phyloP scores from a whole-genome alignment of 139 green algal species.

The Closterium sp. region DNA sequence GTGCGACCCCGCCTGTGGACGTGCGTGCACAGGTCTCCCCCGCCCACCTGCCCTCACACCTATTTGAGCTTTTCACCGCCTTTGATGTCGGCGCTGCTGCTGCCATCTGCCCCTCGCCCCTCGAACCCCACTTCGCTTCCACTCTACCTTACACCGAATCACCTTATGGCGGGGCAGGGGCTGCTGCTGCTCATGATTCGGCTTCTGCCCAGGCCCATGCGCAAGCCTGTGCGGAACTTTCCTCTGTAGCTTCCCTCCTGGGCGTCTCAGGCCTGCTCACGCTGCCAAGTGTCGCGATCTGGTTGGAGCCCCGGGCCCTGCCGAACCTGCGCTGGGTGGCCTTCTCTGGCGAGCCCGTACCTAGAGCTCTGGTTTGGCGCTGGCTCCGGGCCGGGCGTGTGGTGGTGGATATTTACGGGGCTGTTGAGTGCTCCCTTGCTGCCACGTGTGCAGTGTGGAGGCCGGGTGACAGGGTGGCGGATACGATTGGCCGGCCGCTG shows the following conservation, averaged over 20 bases:
- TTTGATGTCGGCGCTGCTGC: conserved; percentile 18
- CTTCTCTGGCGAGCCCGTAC: conserved; percentile 20
- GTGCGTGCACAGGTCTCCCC: not conserved
- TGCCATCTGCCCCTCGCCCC: conserved; percentile 6
- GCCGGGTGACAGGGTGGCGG: conserved; percentile 14
- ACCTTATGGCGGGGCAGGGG: conserved; percentile 3
- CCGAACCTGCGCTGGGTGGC: conserved; percentile 30
- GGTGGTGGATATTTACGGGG: conserved; percentile 26
- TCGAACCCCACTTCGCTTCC: not conserved
- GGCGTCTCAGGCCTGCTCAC: conserved; percentile 9
- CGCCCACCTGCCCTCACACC: not conserved
- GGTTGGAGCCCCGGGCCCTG: conserved; percentile 3
- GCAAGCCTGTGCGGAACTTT: not conserved
- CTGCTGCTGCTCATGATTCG: conserved; percentile 14
- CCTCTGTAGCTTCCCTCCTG: not conserved
- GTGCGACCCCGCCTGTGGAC: not conserved
- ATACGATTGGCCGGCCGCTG: conserved; percentile 21
- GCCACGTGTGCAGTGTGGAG: conserved; percentile 24
- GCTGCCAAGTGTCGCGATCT: conserved; percentile 7
- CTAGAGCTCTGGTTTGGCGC: conserved; percentile 15
- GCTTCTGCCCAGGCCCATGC: not conserved
- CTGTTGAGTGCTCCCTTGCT: conserved; percentile 15
- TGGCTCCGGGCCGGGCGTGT: conserved; percentile 22
- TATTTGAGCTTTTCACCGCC: conserved; percentile 16
- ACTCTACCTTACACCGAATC: not conserved